These are phyloP conservation scores for Candida arabinofermentans DNA, from an alignment of 805 yeast species.

Conservation along the genomic window DNA sequence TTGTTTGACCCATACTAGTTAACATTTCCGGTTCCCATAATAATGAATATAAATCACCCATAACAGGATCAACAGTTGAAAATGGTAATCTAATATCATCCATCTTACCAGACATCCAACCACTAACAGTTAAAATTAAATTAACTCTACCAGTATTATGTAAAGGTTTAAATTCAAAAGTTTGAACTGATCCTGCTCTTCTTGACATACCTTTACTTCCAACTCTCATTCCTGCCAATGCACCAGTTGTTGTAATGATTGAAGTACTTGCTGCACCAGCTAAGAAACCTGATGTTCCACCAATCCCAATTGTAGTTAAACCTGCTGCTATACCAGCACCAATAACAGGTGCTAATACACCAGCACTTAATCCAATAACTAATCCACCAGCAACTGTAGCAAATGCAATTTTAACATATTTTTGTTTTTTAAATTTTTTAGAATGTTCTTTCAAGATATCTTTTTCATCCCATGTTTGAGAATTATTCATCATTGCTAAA, in stretches of 20 bases:
- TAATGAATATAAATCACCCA: constrained; percentile 92
- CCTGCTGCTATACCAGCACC: constrained; percentile 99
- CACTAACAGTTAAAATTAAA: constrained; percentile 83
- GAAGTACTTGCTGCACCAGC: constrained; percentile 98
- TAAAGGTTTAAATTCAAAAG: constrained; percentile 90
- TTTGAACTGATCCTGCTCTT: constrained; percentile 87
- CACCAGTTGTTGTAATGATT: constrained; percentile 86
- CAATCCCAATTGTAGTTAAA: constrained; percentile 85
- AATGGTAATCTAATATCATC: constrained; percentile 97
- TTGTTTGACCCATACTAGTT: constrained; percentile 93
- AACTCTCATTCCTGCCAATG: constrained; percentile 84
- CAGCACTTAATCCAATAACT: constrained; percentile 92
- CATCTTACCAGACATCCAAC: constrained; percentile 94
- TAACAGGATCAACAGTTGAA: constrained; percentile 93
- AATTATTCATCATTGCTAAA: constrained; percentile 27
- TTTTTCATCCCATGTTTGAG: constrained; percentile 67
- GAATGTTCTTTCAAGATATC: constrained; percentile 68
- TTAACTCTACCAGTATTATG: constrained; percentile 89
- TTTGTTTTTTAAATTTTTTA: constrained; percentile 58
- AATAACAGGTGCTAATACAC: constrained; percentile 92
- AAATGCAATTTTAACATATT: constrained; percentile 82
- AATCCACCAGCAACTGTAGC: constrained; percentile 96
- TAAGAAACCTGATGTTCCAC: constrained; percentile 88
- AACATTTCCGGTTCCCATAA: constrained; percentile 99
- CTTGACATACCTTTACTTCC: constrained; percentile 82